Percentiles rank a stretch among this genome's conserved stretches.
Conservation (phyloP, 73 alveolate genomes). For the Halteria grandinella region DNA sequence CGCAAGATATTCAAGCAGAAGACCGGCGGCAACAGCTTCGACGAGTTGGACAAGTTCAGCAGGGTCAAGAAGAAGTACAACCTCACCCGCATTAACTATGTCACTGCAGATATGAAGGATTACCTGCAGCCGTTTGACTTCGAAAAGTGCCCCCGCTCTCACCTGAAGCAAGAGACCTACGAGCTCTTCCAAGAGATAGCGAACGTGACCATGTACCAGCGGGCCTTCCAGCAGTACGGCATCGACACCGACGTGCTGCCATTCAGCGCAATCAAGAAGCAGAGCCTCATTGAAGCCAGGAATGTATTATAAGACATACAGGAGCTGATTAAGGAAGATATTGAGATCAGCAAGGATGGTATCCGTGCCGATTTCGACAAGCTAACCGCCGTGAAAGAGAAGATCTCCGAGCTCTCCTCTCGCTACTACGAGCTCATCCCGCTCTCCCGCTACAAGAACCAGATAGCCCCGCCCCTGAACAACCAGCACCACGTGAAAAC, state of each 20-base stretch:
- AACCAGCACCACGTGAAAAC: conserved; percentile 50
- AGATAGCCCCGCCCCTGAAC: conserved; percentile 87
- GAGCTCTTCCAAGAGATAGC: conserved; percentile 55
- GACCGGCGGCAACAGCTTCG: conserved; percentile 87
- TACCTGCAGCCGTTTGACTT: conserved; percentile 63
- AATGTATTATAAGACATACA: conserved; percentile 46
- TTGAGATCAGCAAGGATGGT: conserved; percentile 51
- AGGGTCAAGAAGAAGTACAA: conserved; percentile 70
- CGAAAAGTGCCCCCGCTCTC: conserved; percentile 35
- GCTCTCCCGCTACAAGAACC: conserved; percentile 67
- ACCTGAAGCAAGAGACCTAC: not conserved
- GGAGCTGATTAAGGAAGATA: conserved; percentile 49
- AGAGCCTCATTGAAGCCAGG: conserved; percentile 62
- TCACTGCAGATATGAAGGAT: conserved; percentile 50
- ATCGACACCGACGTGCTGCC: conserved; percentile 59
- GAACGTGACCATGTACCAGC: conserved; percentile 55
- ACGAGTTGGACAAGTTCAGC: conserved; percentile 69
- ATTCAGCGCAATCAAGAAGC: conserved; percentile 62
- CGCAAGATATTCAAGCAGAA: conserved; percentile 82
- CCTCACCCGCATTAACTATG: conserved; percentile 50
- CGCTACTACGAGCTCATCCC: conserved; percentile 91
- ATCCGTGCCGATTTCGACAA: conserved; percentile 69
- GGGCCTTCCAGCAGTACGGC: conserved; percentile 62
- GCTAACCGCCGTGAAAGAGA: conserved; percentile 69
- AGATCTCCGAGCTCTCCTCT: conserved; percentile 70